phyloP scores from a whole-genome alignment of 2,329 filamentous ascomycete genomes.

The Trichoderma afroharzianum region DNA sequence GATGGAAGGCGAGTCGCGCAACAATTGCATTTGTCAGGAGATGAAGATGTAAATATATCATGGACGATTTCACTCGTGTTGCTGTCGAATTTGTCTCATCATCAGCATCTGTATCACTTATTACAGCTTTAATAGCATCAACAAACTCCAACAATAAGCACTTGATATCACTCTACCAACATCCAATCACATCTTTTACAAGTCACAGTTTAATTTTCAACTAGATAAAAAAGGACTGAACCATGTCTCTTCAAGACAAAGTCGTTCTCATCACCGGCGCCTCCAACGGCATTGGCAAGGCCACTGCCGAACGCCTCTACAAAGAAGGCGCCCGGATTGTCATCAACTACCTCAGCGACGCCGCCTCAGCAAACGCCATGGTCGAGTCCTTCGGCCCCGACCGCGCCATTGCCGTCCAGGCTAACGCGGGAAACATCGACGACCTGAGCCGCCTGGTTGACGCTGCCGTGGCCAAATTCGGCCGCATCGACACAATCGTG shows the following conservation, averaged over 20 bases:
- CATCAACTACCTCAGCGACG: slow-evolving; percentile 51
- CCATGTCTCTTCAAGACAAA: slow-evolving; percentile 35
- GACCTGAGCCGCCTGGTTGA: slow-evolving; percentile 49
- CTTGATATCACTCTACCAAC: not conserved
- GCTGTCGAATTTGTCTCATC: not conserved
- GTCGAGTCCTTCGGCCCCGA: slow-evolving; percentile 46
- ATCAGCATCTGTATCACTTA: not conserved
- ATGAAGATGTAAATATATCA: not conserved
- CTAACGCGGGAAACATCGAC: slow-evolving; percentile 46
- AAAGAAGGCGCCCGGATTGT: slow-evolving; percentile 54
- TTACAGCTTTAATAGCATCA: not conserved
- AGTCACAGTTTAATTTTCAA: not conserved
- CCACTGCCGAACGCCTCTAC: slow-evolving; percentile 54
- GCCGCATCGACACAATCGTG: slow-evolving; percentile 57
- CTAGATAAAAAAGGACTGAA: too few species aligned
- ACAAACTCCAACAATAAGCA: not conserved
- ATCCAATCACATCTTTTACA: not conserved
- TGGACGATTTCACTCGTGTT: not conserved
- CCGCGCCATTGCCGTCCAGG: slow-evolving; percentile 52
- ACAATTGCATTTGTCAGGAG: not conserved
- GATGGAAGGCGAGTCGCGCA: not conserved
- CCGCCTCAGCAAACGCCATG: slow-evolving; percentile 44
- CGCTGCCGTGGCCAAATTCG: slow-evolving; percentile 46
- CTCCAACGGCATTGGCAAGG: slow-evolving; percentile 58
- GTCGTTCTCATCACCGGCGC: slow-evolving; percentile 51